phyloP scores from a whole-genome alignment of 148 eudicot species.

The Polygonum aviculare region DNA sequence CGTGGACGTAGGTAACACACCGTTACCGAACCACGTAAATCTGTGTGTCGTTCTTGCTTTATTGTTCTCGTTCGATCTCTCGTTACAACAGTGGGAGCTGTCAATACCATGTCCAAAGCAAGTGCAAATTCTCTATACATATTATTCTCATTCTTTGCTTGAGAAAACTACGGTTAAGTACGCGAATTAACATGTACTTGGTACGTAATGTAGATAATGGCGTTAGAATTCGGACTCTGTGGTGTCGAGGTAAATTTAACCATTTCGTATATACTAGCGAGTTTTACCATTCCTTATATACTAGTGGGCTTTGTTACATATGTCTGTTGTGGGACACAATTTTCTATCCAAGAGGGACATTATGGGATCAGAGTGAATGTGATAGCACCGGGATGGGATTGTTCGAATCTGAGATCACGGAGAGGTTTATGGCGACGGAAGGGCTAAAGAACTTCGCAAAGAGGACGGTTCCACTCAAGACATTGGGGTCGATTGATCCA shows the following conservation, averaged over 20 bases:
- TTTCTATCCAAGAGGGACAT: no score
- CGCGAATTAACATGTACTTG: not conserved
- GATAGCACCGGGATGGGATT: conserved; percentile 46
- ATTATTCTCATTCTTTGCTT: not conserved
- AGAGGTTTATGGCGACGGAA: conserved; percentile 39
- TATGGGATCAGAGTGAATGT: conserved; percentile 51
- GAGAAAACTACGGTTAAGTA: no score
- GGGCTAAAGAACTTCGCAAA: conserved; percentile 37
- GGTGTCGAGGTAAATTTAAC: no score
- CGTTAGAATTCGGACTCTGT: conserved; percentile 39
- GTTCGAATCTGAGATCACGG: conserved; percentile 60
- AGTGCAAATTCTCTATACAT: not conserved
- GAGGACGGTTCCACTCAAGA: conserved; percentile 31
- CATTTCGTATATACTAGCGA: no score
- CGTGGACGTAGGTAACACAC: no score
- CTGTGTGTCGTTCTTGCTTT: no score
- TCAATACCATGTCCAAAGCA: conserved; percentile 42
- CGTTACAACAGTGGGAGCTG: no score
- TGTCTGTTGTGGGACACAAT: no score
- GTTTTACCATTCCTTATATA: no score
- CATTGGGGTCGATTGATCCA: conserved; percentile 44
- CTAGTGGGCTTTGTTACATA: no score
- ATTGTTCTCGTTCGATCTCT: no score
- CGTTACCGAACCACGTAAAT: no score
- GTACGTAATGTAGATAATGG: conserved; percentile 29